Evolutionary conservation across 169 alveolate species (phyloP).

Genomic region (Sarcocystis neurona): DNA sequence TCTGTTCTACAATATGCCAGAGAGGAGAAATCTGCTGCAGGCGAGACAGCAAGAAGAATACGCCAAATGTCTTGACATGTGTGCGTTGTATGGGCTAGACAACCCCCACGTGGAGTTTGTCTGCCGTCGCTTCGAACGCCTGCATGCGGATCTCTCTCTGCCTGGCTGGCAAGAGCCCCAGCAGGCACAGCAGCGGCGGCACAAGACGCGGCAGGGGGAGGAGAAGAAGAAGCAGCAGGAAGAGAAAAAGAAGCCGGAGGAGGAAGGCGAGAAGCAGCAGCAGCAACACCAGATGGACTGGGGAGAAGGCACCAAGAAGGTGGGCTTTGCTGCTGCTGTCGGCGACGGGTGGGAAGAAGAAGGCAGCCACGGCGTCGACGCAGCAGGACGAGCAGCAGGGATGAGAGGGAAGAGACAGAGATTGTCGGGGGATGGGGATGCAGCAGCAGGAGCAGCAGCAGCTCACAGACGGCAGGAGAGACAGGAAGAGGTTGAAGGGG

Average conservation of each 20-base stretch:
- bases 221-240: conserved; percentile 22
- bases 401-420: too few relatives aligned
- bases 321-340: too few relatives aligned
- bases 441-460: too few relatives aligned
- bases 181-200: conserved; percentile 67
- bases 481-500: too few relatives aligned
- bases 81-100: conserved; percentile 91
- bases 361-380: too few relatives aligned
- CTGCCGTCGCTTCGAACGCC: conserved; percentile 76
- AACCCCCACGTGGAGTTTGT: conserved; percentile 87
- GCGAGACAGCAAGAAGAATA: conserved; percentile 75
- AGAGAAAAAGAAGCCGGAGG: conserved; percentile 15
- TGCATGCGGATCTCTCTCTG: conserved; percentile 78
- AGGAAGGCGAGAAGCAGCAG: conserved; percentile 26
- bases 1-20: conserved; percentile 83
- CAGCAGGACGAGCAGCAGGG: too few relatives aligned
- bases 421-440: too few relatives aligned
- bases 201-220: conserved; percentile 51
- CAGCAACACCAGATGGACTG: too few relatives aligned
- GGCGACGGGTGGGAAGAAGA: too few relatives aligned
- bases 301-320: too few relatives aligned
- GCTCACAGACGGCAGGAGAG: too few relatives aligned
- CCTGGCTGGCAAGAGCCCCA: conserved; percentile 55
- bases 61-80: conserved; percentile 86
- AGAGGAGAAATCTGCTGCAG: conserved; percentile 65